Conservation (phyloP, 1,284 basidiomycete genomes). For the Microbotryum silenes-acaulis region DNA sequence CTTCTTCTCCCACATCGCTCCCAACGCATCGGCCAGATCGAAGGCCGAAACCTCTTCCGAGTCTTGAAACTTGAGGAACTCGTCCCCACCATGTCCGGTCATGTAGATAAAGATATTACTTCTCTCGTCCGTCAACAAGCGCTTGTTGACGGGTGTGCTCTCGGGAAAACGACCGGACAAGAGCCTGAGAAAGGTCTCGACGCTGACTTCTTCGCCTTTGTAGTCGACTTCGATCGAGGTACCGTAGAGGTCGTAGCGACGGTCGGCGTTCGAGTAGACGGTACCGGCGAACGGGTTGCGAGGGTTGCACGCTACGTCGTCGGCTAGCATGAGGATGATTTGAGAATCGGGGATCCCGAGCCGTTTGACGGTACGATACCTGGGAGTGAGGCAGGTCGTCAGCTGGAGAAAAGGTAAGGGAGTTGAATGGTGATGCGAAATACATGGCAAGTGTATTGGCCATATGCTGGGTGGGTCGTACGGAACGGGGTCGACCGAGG, state of each 20-base stretch:
- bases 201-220: constrained; percentile 92
- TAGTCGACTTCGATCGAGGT: constrained; percentile 98
- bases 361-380: constrained; percentile 96
- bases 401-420: neutral
- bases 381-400: constrained; percentile 36
- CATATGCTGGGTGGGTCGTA: constrained; percentile 65
- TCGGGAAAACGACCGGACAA: constrained; percentile 74
- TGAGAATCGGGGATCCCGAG: constrained; percentile 96
- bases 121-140: constrained; percentile 79
- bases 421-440: constrained; percentile 26
- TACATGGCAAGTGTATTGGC: constrained; percentile 94
- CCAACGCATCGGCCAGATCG: constrained; percentile 91
- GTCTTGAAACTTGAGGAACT: constrained; percentile 98
- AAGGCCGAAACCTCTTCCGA: constrained; percentile 95
- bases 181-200: constrained; percentile 87
- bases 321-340: constrained; percentile 97
- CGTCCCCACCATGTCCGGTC: constrained; percentile 96
- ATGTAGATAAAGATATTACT: constrained; percentile 96
- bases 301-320: constrained; percentile 89
- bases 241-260: constrained; percentile 82
- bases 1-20: constrained; percentile 97
- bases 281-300: constrained; percentile 87
- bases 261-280: constrained; percentile 74
- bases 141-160: constrained; percentile 75
- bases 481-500: neutral